A percentile compares a stretch with the other conserved stretches of the same genome.
Conservation (phyloP, 2,329 filamentous ascomycete species). For the Claviceps cyperi region DNA sequence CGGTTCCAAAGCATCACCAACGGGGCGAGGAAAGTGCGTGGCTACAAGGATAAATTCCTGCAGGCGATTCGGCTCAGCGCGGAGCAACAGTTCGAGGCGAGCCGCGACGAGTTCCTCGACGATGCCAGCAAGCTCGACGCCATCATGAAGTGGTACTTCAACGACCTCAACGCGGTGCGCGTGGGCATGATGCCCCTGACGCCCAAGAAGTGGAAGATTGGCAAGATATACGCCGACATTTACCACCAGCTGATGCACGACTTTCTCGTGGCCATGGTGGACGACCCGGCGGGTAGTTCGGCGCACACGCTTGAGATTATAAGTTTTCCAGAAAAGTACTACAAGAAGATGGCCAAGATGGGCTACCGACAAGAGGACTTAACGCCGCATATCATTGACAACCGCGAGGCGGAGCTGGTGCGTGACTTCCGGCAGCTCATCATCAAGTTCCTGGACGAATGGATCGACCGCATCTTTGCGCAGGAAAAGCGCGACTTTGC, state of each 20-base stretch:
- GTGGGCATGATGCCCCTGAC: conserved; percentile 83
- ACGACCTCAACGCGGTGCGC: conserved; percentile 89
- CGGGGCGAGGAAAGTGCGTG: conserved; percentile 78
- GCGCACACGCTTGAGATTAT: conserved; percentile 83
- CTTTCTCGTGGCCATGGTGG: conserved; percentile 68
- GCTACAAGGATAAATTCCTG: conserved; percentile 94
- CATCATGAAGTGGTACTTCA: conserved; percentile 90
- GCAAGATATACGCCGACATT: conserved; percentile 75
- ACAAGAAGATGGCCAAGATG: conserved; percentile 86
- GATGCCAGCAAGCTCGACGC: conserved; percentile 78
- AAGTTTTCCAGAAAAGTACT: conserved; percentile 92
- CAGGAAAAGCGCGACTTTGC: conserved; percentile 72
- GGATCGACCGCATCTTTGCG: conserved; percentile 85
- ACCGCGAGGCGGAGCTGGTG: conserved; percentile 77
- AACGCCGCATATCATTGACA: conserved; percentile 75
- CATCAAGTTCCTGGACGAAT: conserved; percentile 88
- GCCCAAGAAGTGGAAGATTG: conserved; percentile 94
- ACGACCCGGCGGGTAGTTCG: conserved; percentile 72
- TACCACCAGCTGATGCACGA: conserved; percentile 96
- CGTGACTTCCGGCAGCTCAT: conserved; percentile 91
- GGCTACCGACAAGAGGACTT: conserved; percentile 67
- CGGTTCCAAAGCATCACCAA: conserved; percentile 92
- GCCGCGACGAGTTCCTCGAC: conserved; percentile 61
- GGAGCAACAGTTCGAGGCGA: conserved; percentile 57
- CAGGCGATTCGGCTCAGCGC: conserved; percentile 62